phyloP scores from a whole-genome alignment of 768 basidiomycete genomes.

The Rhodotorula diobovata region DNA sequence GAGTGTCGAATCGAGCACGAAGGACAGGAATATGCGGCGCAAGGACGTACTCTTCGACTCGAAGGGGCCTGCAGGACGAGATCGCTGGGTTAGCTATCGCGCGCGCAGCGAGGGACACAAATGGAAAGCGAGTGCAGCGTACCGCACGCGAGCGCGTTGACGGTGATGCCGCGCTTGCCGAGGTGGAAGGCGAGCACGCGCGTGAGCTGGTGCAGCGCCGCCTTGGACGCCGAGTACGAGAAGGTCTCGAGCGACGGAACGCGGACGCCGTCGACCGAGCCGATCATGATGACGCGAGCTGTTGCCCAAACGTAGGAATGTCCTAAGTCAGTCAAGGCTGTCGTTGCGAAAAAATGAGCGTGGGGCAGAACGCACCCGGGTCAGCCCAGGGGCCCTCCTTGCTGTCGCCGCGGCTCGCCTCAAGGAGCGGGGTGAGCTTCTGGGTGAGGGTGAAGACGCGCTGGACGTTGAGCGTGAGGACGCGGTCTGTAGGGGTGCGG shows the following conservation, averaged over 20 bases:
- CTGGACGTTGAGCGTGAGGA: conserved; percentile 61
- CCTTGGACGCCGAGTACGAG: conserved; percentile 64
- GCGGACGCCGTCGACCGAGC: conserved; percentile 40
- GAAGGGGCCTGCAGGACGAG: conserved; percentile 41
- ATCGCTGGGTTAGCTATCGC: too few species aligned
- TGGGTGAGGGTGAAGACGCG: conserved; percentile 64
- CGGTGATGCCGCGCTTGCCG: conserved; percentile 58
- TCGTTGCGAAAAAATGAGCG: neutral
- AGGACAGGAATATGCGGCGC: neutral
- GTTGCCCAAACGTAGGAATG: neutral
- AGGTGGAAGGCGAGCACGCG: conserved; percentile 58
- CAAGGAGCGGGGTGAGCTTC: conserved; percentile 56
- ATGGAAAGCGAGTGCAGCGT: neutral
- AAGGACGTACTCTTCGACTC: conserved; percentile 45
- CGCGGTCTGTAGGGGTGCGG: conserved; percentile 47
- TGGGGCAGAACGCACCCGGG: conserved; percentile 52
- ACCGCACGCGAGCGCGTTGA: conserved; percentile 62
- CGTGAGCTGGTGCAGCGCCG: conserved; percentile 59
- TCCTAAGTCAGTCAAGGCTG: too few species aligned
- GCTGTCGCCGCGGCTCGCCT: conserved; percentile 50
- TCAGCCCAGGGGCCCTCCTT: conserved; percentile 57
- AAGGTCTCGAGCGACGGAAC: conserved; percentile 62
- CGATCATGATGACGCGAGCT: conserved; percentile 64
- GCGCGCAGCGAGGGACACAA: neutral
- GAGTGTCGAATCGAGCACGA: neutral